These are phyloP conservation scores for Aspergillus novofumigatus DNA, from an alignment of 2,329 filamentous ascomycete species.

Conservation along the genomic window DNA sequence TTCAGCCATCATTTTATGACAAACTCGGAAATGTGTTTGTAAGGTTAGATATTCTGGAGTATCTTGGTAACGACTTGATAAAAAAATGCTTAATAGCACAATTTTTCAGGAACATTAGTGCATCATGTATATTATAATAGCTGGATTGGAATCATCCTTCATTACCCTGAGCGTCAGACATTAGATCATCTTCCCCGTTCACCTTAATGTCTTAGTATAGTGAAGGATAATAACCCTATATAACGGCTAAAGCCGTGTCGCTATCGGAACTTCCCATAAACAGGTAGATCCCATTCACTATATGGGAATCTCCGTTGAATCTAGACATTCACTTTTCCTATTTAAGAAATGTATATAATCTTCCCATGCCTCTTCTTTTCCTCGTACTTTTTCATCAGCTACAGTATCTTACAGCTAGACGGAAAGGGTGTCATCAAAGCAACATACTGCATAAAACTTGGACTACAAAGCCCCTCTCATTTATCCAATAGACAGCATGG, in stretches of 20 bases:
- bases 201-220: neutral
- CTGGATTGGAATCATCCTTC: too few species aligned
- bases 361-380: neutral
- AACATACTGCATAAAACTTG: neutral
- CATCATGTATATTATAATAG: neutral
- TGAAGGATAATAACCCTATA: neutral
- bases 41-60: neutral
- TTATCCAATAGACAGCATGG: neutral
- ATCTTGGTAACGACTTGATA: too few species aligned
- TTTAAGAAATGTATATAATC: neutral
- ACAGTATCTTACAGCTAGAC: neutral
- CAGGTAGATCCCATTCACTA: neutral
- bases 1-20: too few species aligned
- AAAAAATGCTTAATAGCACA: too few species aligned
- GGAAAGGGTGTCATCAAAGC: neutral
- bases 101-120: neutral
- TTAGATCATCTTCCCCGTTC: neutral
- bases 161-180: neutral
- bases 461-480: too few species aligned
- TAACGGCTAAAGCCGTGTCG: neutral
- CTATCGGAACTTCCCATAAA: neutral
- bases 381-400: neutral
- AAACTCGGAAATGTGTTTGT: too few species aligned
- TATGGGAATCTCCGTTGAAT: neutral
- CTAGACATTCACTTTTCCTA: neutral